A percentile compares a stretch with the other conserved stretches of the same genome.
Evolutionary conservation across 805 yeast genomes (phyloP).

Genomic region (Ogataea populi-albae): DNA sequence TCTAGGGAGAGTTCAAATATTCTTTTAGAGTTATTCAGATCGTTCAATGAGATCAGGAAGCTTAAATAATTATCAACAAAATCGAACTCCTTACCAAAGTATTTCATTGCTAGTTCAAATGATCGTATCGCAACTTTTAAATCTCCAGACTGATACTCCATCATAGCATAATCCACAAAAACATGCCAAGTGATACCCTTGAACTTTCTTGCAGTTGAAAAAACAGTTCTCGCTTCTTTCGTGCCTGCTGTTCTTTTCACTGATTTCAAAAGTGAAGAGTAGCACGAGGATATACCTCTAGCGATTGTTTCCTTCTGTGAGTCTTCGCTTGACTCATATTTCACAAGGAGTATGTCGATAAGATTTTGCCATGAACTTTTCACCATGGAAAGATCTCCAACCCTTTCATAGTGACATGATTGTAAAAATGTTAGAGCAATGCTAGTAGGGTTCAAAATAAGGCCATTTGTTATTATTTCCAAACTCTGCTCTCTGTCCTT

Average conservation of each 20-base stretch:
- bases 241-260: slow-evolving; percentile 51
- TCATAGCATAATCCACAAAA: slow-evolving; percentile 74
- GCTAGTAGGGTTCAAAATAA: slow-evolving; percentile 66
- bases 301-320: slow-evolving; percentile 12
- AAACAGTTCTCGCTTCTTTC: slow-evolving; percentile 65
- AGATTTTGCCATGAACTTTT: slow-evolving; percentile 48
- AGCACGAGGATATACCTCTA: slow-evolving; percentile 58
- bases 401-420: slow-evolving; percentile 68
- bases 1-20: slow-evolving; percentile 76
- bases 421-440: slow-evolving; percentile 62
- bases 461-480: slow-evolving; percentile 51
- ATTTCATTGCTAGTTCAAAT: slow-evolving; percentile 74
- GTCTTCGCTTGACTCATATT: slow-evolving; percentile 31
- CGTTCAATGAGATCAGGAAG: slow-evolving; percentile 66
- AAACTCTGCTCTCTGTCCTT: slow-evolving; percentile 23
- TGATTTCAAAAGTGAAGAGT: slow-evolving; percentile 67
- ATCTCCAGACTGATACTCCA: slow-evolving; percentile 72
- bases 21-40: slow-evolving; percentile 69
- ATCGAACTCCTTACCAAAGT: slow-evolving; percentile 46
- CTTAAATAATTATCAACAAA: slow-evolving; percentile 69
- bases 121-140: slow-evolving; percentile 69
- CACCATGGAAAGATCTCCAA: slow-evolving; percentile 48
- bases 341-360: slow-evolving; percentile 42
- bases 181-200: slow-evolving; percentile 67
- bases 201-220: slow-evolving; percentile 66